Evolutionary conservation across 306 rosid genomes (phyloP).

Genomic region (Phaseolus lunatus): DNA sequence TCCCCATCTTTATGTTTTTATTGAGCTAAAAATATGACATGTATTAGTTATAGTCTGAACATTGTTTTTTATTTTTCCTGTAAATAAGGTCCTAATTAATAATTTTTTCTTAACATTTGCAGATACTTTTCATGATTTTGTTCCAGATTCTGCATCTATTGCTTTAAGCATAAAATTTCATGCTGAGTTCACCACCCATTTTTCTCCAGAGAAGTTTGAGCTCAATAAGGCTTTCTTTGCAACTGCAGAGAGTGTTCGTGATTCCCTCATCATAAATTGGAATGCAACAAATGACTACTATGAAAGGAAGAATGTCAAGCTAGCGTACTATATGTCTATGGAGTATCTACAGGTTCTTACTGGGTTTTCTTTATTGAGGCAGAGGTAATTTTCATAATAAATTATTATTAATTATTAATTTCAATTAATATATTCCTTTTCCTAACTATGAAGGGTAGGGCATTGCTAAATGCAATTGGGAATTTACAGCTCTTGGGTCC

Average conservation of each 20-base stretch:
- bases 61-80: not conserved
- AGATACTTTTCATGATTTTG: constrained; percentile 51
- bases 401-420: not conserved
- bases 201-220: constrained; percentile 77
- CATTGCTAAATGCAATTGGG: constrained; percentile 90
- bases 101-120: constrained; percentile 37
- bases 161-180: constrained; percentile 90
- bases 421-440: constrained; percentile 14
- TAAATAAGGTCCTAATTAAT: constrained; percentile 4
- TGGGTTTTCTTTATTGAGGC: constrained; percentile 41
- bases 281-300: constrained; percentile 71
- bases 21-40: constrained; percentile 13
- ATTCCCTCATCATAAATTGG: constrained; percentile 86
- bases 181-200: constrained; percentile 84
- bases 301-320: constrained; percentile 75
- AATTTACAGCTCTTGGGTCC: constrained; percentile 88
- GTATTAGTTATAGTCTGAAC: not conserved
- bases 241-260: constrained; percentile 90
- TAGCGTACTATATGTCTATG: constrained; percentile 97
- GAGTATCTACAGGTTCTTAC: constrained; percentile 88
- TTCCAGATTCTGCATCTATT: constrained; percentile 70
- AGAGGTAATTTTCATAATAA: constrained; percentile 23
- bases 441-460: constrained; percentile 75
- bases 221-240: constrained; percentile 81
- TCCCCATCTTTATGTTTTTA: not conserved